Evolutionary conservation across 1,284 basidiomycete genomes (phyloP).

Genomic region (Stygiomarasmius scandens): DNA sequence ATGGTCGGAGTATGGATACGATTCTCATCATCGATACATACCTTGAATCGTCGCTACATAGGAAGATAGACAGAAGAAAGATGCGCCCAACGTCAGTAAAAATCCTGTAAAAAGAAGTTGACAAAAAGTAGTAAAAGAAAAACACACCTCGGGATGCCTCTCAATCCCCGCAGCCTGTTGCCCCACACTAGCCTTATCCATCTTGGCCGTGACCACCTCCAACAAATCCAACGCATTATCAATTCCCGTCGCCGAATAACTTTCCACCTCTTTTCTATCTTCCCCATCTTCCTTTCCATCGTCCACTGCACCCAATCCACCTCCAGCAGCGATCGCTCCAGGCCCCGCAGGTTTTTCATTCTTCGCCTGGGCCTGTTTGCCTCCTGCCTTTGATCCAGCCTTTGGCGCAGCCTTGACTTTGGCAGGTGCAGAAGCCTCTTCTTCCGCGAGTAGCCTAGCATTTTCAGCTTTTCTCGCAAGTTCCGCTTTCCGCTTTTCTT

Average conservation of each 20-base stretch:
- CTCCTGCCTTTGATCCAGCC: constrained; percentile 32
- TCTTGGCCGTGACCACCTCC: constrained; percentile 87
- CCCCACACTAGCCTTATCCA: constrained; percentile 89
- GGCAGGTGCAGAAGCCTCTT: constrained; percentile 70
- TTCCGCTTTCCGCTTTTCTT: constrained; percentile 75
- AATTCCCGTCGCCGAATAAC: constrained; percentile 83
- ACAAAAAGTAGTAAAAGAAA: constrained; percentile 12
- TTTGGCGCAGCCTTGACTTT: constrained; percentile 72
- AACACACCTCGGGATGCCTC: constrained; percentile 88
- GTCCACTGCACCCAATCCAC: constrained; percentile 36
- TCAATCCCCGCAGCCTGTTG: constrained; percentile 85
- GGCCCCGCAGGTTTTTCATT: constrained; percentile 64
- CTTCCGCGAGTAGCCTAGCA: constrained; percentile 79
- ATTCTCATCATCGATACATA: constrained; percentile 24
- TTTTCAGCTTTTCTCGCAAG: constrained; percentile 77
- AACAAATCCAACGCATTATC: constrained; percentile 93
- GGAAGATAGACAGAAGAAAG: constrained; percentile 13
- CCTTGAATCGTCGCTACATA: constrained; percentile 81
- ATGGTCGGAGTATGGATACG: not conserved
- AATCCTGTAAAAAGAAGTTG: constrained; percentile 2
- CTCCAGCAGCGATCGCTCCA: constrained; percentile 77
- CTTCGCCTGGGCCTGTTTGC: not conserved
- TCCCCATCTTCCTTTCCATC: constrained; percentile 30
- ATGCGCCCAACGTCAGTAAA: constrained; percentile 6
- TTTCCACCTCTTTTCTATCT: constrained; percentile 54